phyloP scores from a whole-genome alignment of 331 rosid species.

The Arachis monticola region DNA sequence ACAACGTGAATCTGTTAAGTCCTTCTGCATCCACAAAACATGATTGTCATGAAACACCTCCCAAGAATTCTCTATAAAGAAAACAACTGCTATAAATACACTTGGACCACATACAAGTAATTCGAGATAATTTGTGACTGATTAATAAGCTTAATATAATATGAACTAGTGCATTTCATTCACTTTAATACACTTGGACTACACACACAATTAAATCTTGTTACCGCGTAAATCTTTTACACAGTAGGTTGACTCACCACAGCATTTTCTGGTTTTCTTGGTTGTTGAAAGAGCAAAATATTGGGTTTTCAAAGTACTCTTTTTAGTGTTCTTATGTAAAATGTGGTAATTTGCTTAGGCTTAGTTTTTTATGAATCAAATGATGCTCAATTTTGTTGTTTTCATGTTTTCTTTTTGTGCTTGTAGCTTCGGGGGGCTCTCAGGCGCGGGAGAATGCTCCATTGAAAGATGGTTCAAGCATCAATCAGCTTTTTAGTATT shows the following conservation, averaged over 20 bases:
- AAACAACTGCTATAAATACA: too few species aligned
- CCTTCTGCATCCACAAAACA: too few species aligned
- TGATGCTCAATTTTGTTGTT: neutral
- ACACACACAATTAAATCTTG: too few species aligned
- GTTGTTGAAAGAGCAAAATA: constrained; percentile 32
- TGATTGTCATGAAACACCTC: too few species aligned
- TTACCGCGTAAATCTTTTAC: too few species aligned
- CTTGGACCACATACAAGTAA: too few species aligned
- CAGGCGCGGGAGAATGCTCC: constrained; percentile 48
- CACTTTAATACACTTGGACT: too few species aligned
- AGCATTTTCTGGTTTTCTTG: neutral
- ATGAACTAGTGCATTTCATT: too few species aligned
- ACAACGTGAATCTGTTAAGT: too few species aligned
- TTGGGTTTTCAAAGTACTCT: constrained; percentile 22
- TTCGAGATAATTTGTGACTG: too few species aligned
- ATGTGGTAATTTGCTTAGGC: constrained; percentile 29
- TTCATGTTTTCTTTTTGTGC: neutral
- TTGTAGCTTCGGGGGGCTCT: neutral
- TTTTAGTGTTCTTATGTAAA: constrained; percentile 16
- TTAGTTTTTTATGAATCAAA: constrained; percentile 23
- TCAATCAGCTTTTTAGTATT: constrained; percentile 97
- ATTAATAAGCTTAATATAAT: too few species aligned
- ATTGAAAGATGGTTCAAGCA: constrained; percentile 61
- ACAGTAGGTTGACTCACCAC: constrained; percentile 62
- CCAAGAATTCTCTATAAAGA: too few species aligned